Conservation (phyloP, 2,329 filamentous ascomycete genomes). For the Trichoderma koningiopsis region DNA sequence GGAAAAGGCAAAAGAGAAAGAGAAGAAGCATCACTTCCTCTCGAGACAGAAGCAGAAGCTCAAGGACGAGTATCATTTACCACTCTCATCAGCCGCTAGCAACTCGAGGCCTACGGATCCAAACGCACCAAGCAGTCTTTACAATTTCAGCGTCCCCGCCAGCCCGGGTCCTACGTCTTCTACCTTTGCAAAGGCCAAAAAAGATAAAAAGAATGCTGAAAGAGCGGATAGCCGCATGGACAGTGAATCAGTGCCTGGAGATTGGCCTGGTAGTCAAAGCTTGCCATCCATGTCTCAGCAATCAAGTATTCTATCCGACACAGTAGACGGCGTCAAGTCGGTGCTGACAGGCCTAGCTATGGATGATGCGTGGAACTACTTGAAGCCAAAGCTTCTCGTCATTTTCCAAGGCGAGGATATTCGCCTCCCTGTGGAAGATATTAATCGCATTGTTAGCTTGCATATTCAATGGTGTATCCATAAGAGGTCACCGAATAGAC, state of each 20-base stretch:
- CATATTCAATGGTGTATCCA: constrained; percentile 79
- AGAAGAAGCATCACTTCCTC: constrained; percentile 78
- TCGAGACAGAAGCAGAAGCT: constrained; percentile 79
- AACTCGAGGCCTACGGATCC: constrained; percentile 77
- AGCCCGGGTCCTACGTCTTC: constrained; percentile 67
- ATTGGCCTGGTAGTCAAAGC: constrained; percentile 59
- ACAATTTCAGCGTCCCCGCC: constrained; percentile 74
- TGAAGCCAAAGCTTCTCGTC: constrained; percentile 74
- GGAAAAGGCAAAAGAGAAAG: constrained; percentile 57
- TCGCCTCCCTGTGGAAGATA: constrained; percentile 78
- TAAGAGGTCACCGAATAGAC: constrained; percentile 67
- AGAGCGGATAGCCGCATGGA: constrained; percentile 57
- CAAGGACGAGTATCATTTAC: constrained; percentile 72
- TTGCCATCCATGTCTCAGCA: constrained; percentile 49
- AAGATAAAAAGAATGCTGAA: constrained; percentile 80
- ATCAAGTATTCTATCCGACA: constrained; percentile 51
- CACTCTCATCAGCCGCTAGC: constrained; percentile 73
- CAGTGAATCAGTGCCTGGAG: constrained; percentile 50
- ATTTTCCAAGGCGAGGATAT: constrained; percentile 83
- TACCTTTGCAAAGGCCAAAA: constrained; percentile 79
- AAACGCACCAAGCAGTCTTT: constrained; percentile 72
- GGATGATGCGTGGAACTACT: constrained; percentile 81
- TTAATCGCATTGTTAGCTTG: constrained; percentile 77
- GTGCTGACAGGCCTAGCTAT: constrained; percentile 69
- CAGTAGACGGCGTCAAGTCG: constrained; percentile 57